phyloP scores from a whole-genome alignment of 331 rosid species.

The Phaseolus coccineus region DNA sequence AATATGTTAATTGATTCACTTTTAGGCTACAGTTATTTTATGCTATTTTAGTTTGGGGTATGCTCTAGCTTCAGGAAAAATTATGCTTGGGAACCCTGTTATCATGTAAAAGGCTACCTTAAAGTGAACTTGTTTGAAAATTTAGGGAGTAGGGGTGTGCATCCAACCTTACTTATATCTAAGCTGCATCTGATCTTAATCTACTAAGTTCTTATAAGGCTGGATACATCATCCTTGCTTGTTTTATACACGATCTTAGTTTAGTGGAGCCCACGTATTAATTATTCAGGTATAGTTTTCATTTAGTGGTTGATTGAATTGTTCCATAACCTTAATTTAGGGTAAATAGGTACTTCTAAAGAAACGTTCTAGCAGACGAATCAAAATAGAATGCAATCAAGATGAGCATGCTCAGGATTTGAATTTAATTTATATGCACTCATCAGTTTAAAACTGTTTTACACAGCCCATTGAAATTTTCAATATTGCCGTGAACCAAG shows the following conservation, averaged over 20 bases:
- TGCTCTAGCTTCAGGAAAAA: conserved; percentile 10
- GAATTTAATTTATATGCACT: neutral
- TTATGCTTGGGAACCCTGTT: neutral
- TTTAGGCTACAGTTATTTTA: neutral
- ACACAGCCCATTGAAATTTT: neutral
- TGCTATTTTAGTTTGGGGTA: conserved; percentile 12
- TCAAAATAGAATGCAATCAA: neutral
- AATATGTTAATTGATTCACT: conserved; percentile 24
- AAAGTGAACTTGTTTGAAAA: conserved; percentile 12
- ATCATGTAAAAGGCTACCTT: conserved; percentile 1
- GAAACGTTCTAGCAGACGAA: neutral
- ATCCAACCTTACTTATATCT: conserved; percentile 1
- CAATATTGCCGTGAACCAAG: neutral
- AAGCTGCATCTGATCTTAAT: conserved; percentile 4
- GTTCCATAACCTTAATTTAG: neutral
- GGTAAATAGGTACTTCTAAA: conserved; percentile 1
- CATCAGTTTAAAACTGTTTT: neutral
- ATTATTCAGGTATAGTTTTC: conserved; percentile 4
- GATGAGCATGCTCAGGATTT: neutral
- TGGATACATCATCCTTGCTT: neutral
- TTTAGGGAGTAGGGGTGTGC: neutral
- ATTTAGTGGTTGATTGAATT: conserved; percentile 10
- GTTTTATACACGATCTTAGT: conserved; percentile 3
- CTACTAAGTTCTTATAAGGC: conserved; percentile 7
- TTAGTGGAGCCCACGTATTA: neutral